Evolutionary conservation across 257 asterid species (phyloP).

Genomic region (Gentiana straminea): DNA sequence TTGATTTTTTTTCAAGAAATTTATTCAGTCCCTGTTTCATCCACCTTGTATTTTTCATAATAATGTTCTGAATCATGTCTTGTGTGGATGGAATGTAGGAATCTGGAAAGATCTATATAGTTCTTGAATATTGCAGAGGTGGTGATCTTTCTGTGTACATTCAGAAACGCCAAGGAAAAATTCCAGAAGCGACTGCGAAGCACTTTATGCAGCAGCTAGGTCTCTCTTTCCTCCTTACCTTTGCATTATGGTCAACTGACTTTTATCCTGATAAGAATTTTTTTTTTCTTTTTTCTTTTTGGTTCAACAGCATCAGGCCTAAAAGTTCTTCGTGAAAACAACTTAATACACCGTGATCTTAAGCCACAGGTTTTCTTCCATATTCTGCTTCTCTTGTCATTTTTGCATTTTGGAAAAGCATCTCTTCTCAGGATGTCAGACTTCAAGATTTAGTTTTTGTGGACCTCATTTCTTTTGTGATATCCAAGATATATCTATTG

Average conservation of each 20-base stretch:
- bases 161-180: constrained; percentile 60
- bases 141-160: constrained; percentile 82
- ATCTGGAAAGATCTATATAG: constrained; percentile 69
- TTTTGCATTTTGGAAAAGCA: not conserved
- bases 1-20: too few relatives aligned
- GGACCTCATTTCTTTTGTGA: not conserved
- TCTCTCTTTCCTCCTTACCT: constrained; percentile 11
- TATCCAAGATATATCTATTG: not conserved
- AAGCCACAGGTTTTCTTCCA: constrained; percentile 77
- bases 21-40: not conserved
- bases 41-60: not conserved
- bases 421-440: not conserved
- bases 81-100: constrained; percentile 42
- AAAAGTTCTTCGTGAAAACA: constrained; percentile 72
- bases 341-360: constrained; percentile 84
- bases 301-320: constrained; percentile 69
- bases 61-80: constrained; percentile 9
- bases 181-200: constrained; percentile 79
- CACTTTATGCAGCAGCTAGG: constrained; percentile 94
- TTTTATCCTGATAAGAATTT: not conserved
- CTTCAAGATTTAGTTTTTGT: not conserved
- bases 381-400: not conserved
- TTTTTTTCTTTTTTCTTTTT: constrained; percentile 3
- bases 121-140: constrained; percentile 90
- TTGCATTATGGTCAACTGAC: not conserved